phyloP scores from a whole-genome alignment of 2,329 filamentous ascomycete species.

The Fusarium buxicola region DNA sequence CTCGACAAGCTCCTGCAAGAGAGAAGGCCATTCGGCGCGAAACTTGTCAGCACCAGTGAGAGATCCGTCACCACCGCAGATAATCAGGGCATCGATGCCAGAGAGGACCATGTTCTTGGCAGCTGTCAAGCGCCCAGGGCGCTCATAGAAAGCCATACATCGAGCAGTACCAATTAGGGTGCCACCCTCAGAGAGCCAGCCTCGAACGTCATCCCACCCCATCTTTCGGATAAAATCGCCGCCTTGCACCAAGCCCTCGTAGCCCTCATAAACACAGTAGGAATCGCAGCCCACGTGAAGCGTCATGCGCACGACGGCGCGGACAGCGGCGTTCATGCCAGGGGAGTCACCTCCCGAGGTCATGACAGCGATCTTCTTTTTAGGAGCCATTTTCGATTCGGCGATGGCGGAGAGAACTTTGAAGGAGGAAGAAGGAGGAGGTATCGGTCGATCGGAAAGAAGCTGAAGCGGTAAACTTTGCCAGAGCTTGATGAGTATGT shows the following conservation, averaged over 20 bases:
- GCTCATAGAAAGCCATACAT: constrained; percentile 92
- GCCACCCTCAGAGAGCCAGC: constrained; percentile 92
- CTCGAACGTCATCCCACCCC: constrained; percentile 93
- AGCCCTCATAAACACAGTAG: constrained; percentile 90
- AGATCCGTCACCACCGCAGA: constrained; percentile 96
- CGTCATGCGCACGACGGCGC: constrained; percentile 90
- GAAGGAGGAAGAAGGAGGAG: constrained; percentile 2
- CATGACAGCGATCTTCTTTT: constrained; percentile 86
- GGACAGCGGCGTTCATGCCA: constrained; percentile 92
- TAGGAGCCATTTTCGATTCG: constrained; percentile 58
- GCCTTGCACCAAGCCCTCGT: constrained; percentile 92
- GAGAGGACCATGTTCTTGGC: constrained; percentile 95
- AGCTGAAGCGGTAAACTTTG: constrained; percentile 35
- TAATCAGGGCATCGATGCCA: constrained; percentile 95
- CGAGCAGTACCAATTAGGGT: constrained; percentile 96
- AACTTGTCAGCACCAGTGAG: constrained; percentile 96
- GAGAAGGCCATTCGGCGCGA: constrained; percentile 88
- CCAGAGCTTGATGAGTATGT: constrained; percentile 44
- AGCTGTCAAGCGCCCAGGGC: constrained; percentile 82
- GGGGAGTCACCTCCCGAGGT: constrained; percentile 95
- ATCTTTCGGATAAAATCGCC: constrained; percentile 89
- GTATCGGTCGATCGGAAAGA: constrained; percentile 22
- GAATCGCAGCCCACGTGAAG: constrained; percentile 86
- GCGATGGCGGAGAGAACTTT: constrained; percentile 23
- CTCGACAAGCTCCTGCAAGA: constrained; percentile 85